A percentile compares a stretch with the other conserved stretches of the same genome.
These are phyloP conservation scores for Penicillium griseofulvum DNA, from an alignment of 2,329 filamentous ascomycete genomes.

Conservation along the genomic window DNA sequence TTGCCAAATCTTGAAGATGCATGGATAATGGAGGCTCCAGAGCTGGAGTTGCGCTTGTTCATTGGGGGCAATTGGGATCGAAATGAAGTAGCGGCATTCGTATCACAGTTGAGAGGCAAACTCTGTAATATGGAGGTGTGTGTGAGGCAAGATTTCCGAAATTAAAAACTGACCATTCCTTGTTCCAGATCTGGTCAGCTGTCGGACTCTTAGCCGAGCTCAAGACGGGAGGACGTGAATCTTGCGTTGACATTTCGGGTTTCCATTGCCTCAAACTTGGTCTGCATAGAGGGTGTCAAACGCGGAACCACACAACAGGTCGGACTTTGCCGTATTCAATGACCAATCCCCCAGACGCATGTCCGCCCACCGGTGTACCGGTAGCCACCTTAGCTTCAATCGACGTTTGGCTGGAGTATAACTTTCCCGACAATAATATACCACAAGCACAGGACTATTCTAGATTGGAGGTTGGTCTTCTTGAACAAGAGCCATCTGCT, in stretches of 20 bases:
- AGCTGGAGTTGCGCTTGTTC: constrained; percentile 28
- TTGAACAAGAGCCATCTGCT: neutral
- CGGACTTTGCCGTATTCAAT: constrained; percentile 19
- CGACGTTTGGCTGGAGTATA: constrained; percentile 20
- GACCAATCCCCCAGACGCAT: constrained; percentile 12
- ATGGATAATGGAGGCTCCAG: constrained; percentile 32
- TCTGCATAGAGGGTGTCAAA: constrained; percentile 14
- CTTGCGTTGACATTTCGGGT: neutral
- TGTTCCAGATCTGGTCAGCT: constrained; percentile 32
- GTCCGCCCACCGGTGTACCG: constrained; percentile 17
- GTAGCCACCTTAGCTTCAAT: constrained; percentile 21
- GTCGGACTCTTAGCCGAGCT: constrained; percentile 26
- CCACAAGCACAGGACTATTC: too few species aligned
- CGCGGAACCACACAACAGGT: neutral
- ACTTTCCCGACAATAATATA: neutral
- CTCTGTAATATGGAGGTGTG: constrained; percentile 28
- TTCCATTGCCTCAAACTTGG: constrained; percentile 21
- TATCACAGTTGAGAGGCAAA: constrained; percentile 19
- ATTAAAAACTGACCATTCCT: neutral
- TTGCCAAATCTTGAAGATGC: constrained; percentile 9
- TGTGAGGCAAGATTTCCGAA: neutral
- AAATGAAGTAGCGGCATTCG: constrained; percentile 4
- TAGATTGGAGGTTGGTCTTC: neutral
- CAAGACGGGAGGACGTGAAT: constrained; percentile 16
- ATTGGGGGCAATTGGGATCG: constrained; percentile 14